phyloP scores from a whole-genome alignment of 2,329 filamentous ascomycete genomes.

The Penicillium sp. region DNA sequence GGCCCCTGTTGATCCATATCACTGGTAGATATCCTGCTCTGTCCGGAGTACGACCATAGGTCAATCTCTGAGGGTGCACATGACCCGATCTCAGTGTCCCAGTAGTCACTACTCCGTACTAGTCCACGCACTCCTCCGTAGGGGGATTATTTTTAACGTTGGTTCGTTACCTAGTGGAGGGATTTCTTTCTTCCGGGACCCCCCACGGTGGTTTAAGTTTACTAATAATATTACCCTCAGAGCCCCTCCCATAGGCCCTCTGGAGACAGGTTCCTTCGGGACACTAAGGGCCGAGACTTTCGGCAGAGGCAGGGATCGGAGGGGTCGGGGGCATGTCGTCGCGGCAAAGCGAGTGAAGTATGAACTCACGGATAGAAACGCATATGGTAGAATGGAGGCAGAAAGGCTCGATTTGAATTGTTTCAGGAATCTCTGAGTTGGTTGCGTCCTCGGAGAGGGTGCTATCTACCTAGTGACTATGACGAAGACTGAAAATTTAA shows the following conservation, averaged over 20 bases:
- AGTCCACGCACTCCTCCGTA: too few relatives aligned
- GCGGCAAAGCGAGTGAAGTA: background rate
- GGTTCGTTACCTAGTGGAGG: background rate
- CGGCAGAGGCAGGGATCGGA: constrained; percentile 12
- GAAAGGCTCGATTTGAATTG: background rate
- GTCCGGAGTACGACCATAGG: too few relatives aligned
- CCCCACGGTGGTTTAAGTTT: background rate
- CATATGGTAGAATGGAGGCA: background rate
- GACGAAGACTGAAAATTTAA: background rate
- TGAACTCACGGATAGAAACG: background rate
- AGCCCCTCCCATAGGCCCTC: background rate
- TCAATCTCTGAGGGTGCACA: background rate
- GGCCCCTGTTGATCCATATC: too few relatives aligned
- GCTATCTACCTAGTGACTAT: background rate
- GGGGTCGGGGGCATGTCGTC: background rate
- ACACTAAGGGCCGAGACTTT: constrained; percentile 11
- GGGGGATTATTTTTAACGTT: too few relatives aligned
- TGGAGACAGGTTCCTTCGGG: constrained; percentile 3
- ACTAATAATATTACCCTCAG: background rate
- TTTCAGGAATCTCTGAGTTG: too few relatives aligned
- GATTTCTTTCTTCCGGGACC: constrained; percentile 6
- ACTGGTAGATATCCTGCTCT: too few relatives aligned
- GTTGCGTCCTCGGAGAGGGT: background rate
- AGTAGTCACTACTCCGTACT: too few relatives aligned
- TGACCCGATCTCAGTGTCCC: background rate